Conservation (phyloP, 345 rosid species). For the Cardamine resedifolia region DNA sequence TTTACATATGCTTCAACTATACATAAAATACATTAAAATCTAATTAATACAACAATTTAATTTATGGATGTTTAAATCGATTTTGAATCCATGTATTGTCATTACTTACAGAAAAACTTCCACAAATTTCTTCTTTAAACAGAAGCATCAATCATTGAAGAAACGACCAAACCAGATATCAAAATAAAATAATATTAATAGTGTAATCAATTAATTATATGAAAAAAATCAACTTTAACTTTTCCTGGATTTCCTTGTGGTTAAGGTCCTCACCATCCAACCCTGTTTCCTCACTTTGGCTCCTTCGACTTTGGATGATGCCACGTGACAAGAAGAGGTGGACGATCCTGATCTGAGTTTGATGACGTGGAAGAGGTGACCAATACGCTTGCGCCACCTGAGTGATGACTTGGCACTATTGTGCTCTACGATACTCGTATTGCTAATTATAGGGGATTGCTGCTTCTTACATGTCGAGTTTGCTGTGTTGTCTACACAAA, state of each 20-base stretch:
- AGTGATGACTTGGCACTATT: conserved; percentile 56
- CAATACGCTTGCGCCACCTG: conserved; percentile 90
- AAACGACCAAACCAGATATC: conserved; percentile 25
- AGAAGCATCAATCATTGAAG: conserved; percentile 34
- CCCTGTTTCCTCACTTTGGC: conserved; percentile 70
- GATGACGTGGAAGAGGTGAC: conserved; percentile 75
- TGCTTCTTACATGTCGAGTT: conserved; percentile 42
- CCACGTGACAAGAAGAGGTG: conserved; percentile 62
- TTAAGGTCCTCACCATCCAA: conserved; percentile 77
- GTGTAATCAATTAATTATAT: neutral
- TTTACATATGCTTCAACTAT: conserved; percentile 16
- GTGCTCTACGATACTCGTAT: conserved; percentile 67
- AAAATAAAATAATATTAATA: conserved; percentile 13
- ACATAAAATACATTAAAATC: neutral
- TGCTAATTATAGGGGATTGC: conserved; percentile 32
- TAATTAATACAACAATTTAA: neutral
- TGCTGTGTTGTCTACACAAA: conserved; percentile 45
- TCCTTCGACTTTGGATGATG: conserved; percentile 67
- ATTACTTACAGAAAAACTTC: conserved; percentile 32
- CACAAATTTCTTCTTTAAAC: conserved; percentile 21
- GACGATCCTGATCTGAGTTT: conserved; percentile 65
- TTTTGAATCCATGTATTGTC: conserved; percentile 23
- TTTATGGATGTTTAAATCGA: neutral
- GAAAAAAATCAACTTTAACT: conserved; percentile 32
- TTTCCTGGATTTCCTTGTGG: conserved; percentile 63